Percentiles rank a stretch among this genome's conserved stretches.
Conservation (phyloP, 305 asterid genomes). For the Euphrasia arctica region DNA sequence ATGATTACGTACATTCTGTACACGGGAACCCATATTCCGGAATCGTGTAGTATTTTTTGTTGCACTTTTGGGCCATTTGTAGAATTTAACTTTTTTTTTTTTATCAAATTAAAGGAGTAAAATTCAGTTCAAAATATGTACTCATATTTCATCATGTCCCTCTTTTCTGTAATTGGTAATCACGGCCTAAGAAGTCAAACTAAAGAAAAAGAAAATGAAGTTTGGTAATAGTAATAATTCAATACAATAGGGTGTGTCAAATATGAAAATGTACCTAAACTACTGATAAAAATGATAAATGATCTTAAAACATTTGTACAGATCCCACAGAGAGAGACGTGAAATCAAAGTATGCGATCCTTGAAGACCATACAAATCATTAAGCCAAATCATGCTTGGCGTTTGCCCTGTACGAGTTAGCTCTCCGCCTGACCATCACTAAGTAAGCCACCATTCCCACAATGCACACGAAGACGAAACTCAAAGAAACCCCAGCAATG, state of each 20-base stretch:
- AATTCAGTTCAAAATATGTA: too few species aligned
- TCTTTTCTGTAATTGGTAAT: background rate
- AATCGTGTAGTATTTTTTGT: background rate
- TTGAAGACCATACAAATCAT: background rate
- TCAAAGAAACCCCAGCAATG: slow-evolving; percentile 42
- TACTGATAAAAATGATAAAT: too few species aligned
- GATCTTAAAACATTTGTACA: background rate
- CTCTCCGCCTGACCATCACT: slow-evolving; percentile 33
- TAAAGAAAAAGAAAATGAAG: background rate
- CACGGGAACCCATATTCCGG: background rate
- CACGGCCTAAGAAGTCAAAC: background rate
- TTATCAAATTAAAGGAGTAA: background rate
- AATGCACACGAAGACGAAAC: slow-evolving; percentile 39
- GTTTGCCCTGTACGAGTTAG: slow-evolving; percentile 32
- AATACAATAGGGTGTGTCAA: too few species aligned
- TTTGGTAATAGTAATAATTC: too few species aligned
- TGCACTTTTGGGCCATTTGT: background rate
- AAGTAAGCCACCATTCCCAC: slow-evolving; percentile 47
- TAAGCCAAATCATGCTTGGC: slow-evolving; percentile 23
- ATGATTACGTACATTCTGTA: background rate
- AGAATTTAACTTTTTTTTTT: background rate
- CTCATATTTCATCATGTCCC: too few species aligned
- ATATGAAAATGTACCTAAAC: background rate
- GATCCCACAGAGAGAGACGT: background rate
- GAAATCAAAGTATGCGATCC: too few species aligned